A percentile compares a stretch with the other conserved stretches of the same genome.
phyloP scores from a whole-genome alignment of 106 monocot genomes.

The Alisma plantagoaquatica region DNA sequence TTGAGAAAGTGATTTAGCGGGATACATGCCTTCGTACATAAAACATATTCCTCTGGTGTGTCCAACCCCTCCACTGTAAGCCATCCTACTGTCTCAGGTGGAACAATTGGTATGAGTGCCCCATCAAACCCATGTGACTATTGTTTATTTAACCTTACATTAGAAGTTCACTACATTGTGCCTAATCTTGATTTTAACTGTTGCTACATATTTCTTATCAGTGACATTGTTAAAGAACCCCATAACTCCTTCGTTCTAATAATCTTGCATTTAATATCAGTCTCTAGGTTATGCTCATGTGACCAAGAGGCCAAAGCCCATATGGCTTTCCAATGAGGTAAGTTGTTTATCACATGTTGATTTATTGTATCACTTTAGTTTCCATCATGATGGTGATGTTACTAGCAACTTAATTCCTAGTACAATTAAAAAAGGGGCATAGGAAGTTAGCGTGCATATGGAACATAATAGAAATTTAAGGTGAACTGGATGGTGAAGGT shows the following conservation, averaged over 20 bases:
- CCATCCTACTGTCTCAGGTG: conserved; percentile 74
- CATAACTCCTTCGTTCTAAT: conserved; percentile 34
- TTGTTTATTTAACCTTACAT: too few species aligned
- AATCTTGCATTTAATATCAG: conserved; percentile 41
- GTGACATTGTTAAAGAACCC: conserved; percentile 64
- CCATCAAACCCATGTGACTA: conserved; percentile 53
- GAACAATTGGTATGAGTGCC: conserved; percentile 59
- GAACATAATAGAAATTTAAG: too few species aligned
- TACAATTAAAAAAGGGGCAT: too few species aligned
- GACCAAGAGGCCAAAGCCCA: conserved; percentile 44
- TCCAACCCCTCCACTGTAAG: conserved; percentile 61
- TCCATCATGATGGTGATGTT: too few species aligned
- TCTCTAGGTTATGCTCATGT: conserved; percentile 68
- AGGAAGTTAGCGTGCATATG: too few species aligned
- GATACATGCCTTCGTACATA: conserved; percentile 67
- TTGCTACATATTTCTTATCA: too few species aligned
- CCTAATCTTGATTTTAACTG: too few species aligned
- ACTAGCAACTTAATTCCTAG: too few species aligned
- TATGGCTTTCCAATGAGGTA: conserved; percentile 70
- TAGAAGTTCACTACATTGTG: too few species aligned
- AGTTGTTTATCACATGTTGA: conserved; percentile 4
- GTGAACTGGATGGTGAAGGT: too few species aligned
- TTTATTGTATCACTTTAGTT: conserved; percentile 27
- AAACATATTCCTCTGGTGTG: conserved; percentile 45
- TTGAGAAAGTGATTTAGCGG: too few species aligned